Base-by-base conservation (phyloP, 306 rosid genomes). In the Ochetophila trinervis region DNA sequence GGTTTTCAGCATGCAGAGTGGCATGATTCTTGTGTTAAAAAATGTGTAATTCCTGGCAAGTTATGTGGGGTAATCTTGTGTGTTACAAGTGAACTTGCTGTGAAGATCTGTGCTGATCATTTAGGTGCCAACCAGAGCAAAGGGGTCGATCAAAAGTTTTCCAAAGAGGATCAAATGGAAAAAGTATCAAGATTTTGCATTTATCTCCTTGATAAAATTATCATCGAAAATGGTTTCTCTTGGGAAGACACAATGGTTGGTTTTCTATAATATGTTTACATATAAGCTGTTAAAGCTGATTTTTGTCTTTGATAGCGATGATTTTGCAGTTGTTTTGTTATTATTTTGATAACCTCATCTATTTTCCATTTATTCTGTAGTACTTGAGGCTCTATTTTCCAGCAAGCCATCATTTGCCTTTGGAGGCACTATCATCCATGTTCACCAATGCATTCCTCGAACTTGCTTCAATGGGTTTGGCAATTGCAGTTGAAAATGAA, bases 211-310 rank as follows among this genome's bases (percentile, higher is more conserved):
- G 87, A 87, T 71, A 83, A 76, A 80, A 62, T 71, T 76, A 64
- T 83, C 23, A 69, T 47, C 44, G 86, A 87, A 49, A 72, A 65
- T 45, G 70, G 60, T 69, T 87, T 87, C 58, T 59, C 79, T 70
- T 89, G 98, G 98, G 87, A 86, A 66, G 91, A 89, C 68, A 73
- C 83, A 54, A 71, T 80, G 97, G 97, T 93, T 7, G 66, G 89
- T 80, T n/a, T n/a, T 65, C 17, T 17, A 10, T 47, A 10, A 11
- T 11, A 50, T 17, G 17, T 50, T 77, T 44, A 60, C 57, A 22
- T 48, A 1, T 53, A 21, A n/a, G 63, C 34, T 17, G 24, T 71
- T 77, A 57, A 49, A 53, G 63, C 27, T 51, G 61, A 53, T 59
- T 76, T 65, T 34, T 69, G 2, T 57, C 8, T 57, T 15, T 27